Evolutionary conservation across 176 grass and related monocot genomes (phyloP).

Genomic region (Musa troglodytarum): DNA sequence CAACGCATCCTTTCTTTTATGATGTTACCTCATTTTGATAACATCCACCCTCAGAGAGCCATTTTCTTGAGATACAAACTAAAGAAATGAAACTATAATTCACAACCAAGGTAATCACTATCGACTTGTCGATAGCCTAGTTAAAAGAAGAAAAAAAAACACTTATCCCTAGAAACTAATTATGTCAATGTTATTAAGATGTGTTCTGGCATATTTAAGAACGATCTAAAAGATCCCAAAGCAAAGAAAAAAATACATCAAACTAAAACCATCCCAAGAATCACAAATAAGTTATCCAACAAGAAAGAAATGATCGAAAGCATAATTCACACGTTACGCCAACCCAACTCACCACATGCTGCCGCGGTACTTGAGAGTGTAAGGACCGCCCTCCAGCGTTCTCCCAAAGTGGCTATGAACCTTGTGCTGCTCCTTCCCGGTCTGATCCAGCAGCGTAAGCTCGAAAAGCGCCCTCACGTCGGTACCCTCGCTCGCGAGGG

Average conservation of each 20-base stretch:
- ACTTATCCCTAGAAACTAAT: too few species aligned
- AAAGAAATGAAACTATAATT: neutral
- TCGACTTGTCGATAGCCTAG: neutral
- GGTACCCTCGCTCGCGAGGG: conserved; percentile 7
- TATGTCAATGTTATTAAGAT: too few species aligned
- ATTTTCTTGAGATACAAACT: neutral
- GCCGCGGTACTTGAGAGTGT: conserved; percentile 12
- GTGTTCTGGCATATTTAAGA: too few species aligned
- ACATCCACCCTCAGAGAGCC: neutral
- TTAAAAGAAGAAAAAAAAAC: neutral
- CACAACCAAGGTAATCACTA: neutral
- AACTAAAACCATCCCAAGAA: neutral
- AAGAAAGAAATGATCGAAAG: neutral
- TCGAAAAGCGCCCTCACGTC: conserved; percentile 13
- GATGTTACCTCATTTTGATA: neutral
- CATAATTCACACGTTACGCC: neutral
- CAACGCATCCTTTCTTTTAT: neutral
- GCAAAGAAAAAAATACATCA: too few species aligned
- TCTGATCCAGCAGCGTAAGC: conserved; percentile 15
- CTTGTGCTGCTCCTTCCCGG: conserved; percentile 12
- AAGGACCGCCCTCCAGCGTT: conserved; percentile 7
- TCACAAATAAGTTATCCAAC: neutral
- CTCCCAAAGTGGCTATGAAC: conserved; percentile 15
- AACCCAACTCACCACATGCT: conserved; percentile 17
- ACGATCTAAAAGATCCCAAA: too few species aligned